Percentiles rank a stretch among this genome's conserved stretches.
These are phyloP conservation scores for Phytomonas sp. DNA, from an alignment of 208 protist genomes.

Conservation along the genomic window DNA sequence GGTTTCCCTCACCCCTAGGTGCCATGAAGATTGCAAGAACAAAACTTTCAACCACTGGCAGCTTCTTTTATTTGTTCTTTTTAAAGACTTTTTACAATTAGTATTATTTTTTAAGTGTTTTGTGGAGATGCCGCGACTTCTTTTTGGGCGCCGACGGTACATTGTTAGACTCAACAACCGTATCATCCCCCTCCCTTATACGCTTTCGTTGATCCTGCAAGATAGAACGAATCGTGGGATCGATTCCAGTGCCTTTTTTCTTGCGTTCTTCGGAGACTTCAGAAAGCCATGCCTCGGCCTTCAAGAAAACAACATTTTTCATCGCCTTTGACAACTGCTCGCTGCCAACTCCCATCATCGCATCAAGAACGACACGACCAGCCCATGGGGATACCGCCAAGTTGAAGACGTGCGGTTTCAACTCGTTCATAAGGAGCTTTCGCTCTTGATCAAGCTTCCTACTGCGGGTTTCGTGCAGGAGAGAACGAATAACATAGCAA, in stretches of 20 bases:
- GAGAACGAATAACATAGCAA: slow-evolving; percentile 73
- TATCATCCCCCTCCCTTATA: slow-evolving; percentile 18
- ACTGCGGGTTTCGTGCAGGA: slow-evolving; percentile 58
- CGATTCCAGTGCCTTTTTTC: slow-evolving; percentile 38
- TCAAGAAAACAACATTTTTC: slow-evolving; percentile 75
- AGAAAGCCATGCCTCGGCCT: slow-evolving; percentile 75
- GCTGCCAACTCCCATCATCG: slow-evolving; percentile 64
- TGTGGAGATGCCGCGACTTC: slow-evolving; percentile 16
- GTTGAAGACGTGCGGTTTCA: slow-evolving; percentile 84
- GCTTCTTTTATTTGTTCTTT: background rate
- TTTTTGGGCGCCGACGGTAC: slow-evolving; percentile 25
- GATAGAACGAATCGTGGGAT: slow-evolving; percentile 62
- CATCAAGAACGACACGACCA: slow-evolving; percentile 77
- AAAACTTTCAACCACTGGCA: too few species aligned
- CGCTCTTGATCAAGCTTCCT: slow-evolving; percentile 55
- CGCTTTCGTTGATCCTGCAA: slow-evolving; percentile 65
- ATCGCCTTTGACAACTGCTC: slow-evolving; percentile 60
- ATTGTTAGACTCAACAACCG: slow-evolving; percentile 2
- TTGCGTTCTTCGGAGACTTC: slow-evolving; percentile 40
- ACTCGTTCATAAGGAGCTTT: slow-evolving; percentile 65
- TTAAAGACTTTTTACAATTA: background rate
- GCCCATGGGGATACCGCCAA: slow-evolving; percentile 81
- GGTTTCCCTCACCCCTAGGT: too few species aligned
- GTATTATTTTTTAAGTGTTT: slow-evolving; percentile 59
- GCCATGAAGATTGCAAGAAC: too few species aligned